phyloP scores from a whole-genome alignment of 208 protist species.

The Leptomonas seymouri region DNA sequence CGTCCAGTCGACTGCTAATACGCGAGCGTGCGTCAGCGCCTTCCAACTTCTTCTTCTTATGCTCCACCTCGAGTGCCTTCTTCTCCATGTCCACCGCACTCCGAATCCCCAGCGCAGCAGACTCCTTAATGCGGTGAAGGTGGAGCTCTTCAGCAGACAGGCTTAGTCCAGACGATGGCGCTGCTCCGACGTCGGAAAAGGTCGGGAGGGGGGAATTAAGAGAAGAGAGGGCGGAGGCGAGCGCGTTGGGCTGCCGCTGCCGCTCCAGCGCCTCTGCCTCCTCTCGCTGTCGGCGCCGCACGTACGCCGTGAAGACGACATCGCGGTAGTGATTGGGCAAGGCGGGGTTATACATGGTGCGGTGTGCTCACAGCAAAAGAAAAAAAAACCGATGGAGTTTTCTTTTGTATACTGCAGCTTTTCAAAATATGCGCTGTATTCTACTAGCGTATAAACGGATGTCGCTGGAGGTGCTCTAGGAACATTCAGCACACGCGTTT shows the following conservation, averaged over 20 bases:
- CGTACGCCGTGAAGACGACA: slow-evolving; percentile 45
- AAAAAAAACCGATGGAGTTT: too few species aligned
- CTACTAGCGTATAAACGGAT: too few species aligned
- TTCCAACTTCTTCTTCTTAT: slow-evolving; percentile 56
- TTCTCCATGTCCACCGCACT: slow-evolving; percentile 70
- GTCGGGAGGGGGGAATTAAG: background rate
- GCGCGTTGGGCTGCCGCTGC: slow-evolving; percentile 31
- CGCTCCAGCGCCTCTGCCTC: slow-evolving; percentile 13
- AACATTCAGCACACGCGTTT: too few species aligned
- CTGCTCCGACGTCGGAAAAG: background rate
- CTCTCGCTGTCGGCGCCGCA: slow-evolving; percentile 30
- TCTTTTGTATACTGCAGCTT: too few species aligned
- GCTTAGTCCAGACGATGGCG: slow-evolving; percentile 25
- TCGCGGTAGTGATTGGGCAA: slow-evolving; percentile 59
- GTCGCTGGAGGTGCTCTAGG: too few species aligned
- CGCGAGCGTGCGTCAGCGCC: slow-evolving; percentile 61
- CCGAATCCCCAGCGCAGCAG: slow-evolving; percentile 70
- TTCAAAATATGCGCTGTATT: too few species aligned
- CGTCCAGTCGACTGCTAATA: slow-evolving; percentile 64
- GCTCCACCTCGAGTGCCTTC: slow-evolving; percentile 61
- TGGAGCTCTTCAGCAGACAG: slow-evolving; percentile 82
- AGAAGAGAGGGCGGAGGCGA: slow-evolving; percentile 25
- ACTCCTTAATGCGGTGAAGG: slow-evolving; percentile 64
- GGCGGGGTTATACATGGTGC: slow-evolving; percentile 55
- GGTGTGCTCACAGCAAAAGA: too few species aligned